Evolutionary conservation across 2,329 filamentous ascomycete genomes (phyloP).

Genomic region (Fusarium torulosum): DNA sequence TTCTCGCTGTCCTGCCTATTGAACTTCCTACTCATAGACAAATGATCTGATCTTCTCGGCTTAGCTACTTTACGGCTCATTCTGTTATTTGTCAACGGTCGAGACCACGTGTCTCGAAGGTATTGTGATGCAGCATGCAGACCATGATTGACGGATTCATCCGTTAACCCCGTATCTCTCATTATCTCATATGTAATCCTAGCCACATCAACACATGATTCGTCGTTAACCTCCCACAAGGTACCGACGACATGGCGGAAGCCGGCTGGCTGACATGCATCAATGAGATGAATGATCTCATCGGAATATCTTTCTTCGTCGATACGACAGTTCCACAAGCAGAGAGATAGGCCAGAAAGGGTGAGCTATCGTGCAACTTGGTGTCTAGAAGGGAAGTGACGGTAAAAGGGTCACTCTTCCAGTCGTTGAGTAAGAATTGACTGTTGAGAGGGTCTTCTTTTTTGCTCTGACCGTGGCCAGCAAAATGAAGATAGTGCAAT

Average conservation of each 20-base stretch:
- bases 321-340: background rate
- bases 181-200: background rate
- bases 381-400: background rate
- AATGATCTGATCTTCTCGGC: background rate
- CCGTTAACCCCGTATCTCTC: background rate
- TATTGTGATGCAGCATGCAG: background rate
- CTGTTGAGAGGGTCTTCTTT: background rate
- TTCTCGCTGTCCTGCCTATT: background rate
- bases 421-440: background rate
- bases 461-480: background rate
- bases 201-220: background rate
- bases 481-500: constrained; percentile 9
- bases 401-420: background rate
- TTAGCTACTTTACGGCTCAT: too few species aligned
- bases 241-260: background rate
- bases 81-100: background rate
- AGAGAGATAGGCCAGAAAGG: background rate
- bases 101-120: background rate
- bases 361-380: background rate
- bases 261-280: background rate
- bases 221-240: background rate
- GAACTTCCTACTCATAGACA: background rate
- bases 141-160: background rate
- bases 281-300: background rate
- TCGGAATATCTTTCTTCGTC: background rate